phyloP scores from a whole-genome alignment of 495 filamentous ascomycete species.

The Thermothielavioides terrestris region DNA sequence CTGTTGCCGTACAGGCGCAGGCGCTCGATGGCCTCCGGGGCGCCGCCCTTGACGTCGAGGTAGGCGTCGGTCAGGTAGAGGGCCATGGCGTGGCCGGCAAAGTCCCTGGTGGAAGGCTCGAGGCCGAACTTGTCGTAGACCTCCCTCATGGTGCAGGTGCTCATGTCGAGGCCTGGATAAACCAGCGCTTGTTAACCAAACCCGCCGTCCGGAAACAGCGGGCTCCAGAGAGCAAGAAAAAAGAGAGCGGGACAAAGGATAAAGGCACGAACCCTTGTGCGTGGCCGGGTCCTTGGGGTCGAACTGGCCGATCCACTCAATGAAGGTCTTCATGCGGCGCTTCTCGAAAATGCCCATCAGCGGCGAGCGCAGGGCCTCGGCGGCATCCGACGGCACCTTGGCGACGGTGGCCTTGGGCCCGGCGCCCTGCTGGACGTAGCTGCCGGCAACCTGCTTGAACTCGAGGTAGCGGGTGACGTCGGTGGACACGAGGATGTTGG shows the following conservation, averaged over 20 bases:
- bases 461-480: conserved; percentile 96
- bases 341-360: conserved; percentile 98
- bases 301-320: conserved; percentile 93
- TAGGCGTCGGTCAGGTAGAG: conserved; percentile 86
- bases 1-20: conserved; percentile 96
- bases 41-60: conserved; percentile 59
- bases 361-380: conserved; percentile 82
- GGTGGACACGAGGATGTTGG: conserved; percentile 93
- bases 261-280: conserved; percentile 79
- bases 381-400: conserved; percentile 91
- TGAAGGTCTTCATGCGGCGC: conserved; percentile 88
- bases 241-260: not conserved
- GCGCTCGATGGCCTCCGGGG: conserved; percentile 80
- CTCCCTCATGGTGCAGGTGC: conserved; percentile 79
- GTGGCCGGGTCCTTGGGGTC: conserved; percentile 73
- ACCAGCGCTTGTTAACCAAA: too few relatives aligned
- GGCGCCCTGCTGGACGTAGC: conserved; percentile 85
- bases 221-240: not conserved
- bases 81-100: conserved; percentile 97
- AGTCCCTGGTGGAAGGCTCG: conserved; percentile 86
- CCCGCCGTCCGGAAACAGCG: not conserved
- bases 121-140: conserved; percentile 97
- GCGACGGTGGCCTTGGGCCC: conserved; percentile 79
- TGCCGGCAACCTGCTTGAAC: conserved; percentile 96
- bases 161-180: conserved; percentile 65